These are phyloP conservation scores for Punctularia strigosozonata DNA, from an alignment of 768 basidiomycete genomes.

Conservation along the genomic window DNA sequence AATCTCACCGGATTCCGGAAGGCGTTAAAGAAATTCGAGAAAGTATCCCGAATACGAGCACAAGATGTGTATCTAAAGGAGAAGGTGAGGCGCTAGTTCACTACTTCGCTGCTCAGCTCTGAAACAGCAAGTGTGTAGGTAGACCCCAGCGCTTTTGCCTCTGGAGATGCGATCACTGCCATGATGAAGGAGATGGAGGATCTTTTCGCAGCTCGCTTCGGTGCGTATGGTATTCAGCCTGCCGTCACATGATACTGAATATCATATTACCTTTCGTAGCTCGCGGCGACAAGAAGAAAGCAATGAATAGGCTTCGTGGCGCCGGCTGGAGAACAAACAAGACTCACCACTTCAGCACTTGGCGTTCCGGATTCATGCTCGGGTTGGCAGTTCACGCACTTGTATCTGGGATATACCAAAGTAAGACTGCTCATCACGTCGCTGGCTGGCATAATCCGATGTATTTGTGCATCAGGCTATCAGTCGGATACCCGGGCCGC, in stretches of 20 bases:
- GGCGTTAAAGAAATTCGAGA: constrained; percentile 79
- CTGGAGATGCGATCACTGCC: constrained; percentile 41
- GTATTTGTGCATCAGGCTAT: constrained; percentile 31
- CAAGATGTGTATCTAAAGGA: constrained; percentile 74
- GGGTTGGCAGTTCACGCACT: constrained; percentile 67
- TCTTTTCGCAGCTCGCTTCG: constrained; percentile 65
- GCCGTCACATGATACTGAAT: not conserved
- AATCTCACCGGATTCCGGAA: constrained; percentile 89
- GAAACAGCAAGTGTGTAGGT: constrained; percentile 33
- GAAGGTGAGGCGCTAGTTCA: constrained; percentile 31
- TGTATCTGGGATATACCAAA: constrained; percentile 46
- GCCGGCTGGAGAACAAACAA: constrained; percentile 33
- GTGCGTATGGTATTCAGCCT: constrained; percentile 28
- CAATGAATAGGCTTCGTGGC: constrained; percentile 56
- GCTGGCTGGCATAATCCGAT: too few species aligned
- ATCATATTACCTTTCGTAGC: constrained; percentile 22
- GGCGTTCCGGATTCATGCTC: constrained; percentile 60
- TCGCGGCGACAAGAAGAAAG: constrained; percentile 70
- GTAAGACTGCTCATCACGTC: too few species aligned
- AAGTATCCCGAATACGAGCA: constrained; percentile 54
- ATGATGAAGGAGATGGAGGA: constrained; percentile 73
- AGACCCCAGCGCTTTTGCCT: constrained; percentile 55
- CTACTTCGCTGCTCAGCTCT: too few species aligned
- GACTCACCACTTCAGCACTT: constrained; percentile 60
- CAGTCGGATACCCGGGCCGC: constrained; percentile 34